phyloP scores from a whole-genome alignment of 108 stramenopile species.

The Skeletonema menzelii region DNA sequence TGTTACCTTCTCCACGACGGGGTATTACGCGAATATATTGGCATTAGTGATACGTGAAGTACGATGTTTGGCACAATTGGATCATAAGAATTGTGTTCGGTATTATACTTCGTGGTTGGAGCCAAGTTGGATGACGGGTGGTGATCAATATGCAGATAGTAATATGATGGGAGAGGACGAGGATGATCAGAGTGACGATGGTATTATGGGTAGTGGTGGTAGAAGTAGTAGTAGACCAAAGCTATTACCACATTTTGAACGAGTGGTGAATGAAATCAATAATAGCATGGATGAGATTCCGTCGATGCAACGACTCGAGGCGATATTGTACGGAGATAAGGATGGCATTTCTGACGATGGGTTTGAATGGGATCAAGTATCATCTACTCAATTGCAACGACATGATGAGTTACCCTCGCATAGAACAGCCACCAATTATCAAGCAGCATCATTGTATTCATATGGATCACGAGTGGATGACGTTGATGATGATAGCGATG shows the following conservation, averaged over 20 bases:
- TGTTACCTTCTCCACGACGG: slow-evolving; percentile 74
- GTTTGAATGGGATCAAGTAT: slow-evolving; percentile 38
- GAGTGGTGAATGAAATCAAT: slow-evolving; percentile 29
- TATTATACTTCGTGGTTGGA: slow-evolving; percentile 95
- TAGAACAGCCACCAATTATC: neutral
- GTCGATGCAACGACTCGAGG: slow-evolving; percentile 40
- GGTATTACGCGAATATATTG: slow-evolving; percentile 71
- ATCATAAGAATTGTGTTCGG: slow-evolving; percentile 90
- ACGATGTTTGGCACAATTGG: slow-evolving; percentile 78
- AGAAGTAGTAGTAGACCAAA: slow-evolving; percentile 13
- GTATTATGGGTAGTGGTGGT: no score
- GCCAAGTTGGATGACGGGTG: slow-evolving; percentile 86
- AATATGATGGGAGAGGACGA: no score
- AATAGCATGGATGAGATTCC: slow-evolving; percentile 22
- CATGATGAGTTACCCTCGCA: slow-evolving; percentile 17
- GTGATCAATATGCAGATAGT: no score
- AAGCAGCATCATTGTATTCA: neutral
- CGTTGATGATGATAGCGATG: slow-evolving; percentile 41
- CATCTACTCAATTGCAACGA: slow-evolving; percentile 9
- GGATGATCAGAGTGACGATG: neutral
- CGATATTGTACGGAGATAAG: slow-evolving; percentile 31
- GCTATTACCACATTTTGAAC: slow-evolving; percentile 36
- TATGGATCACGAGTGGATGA: slow-evolving; percentile 3
- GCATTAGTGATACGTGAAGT: slow-evolving; percentile 87
- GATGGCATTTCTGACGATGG: slow-evolving; percentile 18